A percentile compares a stretch with the other conserved stretches of the same genome.
These are phyloP conservation scores for Epicoccum nigrum DNA, from an alignment of 2,329 filamentous ascomycete genomes.

Conservation along the genomic window DNA sequence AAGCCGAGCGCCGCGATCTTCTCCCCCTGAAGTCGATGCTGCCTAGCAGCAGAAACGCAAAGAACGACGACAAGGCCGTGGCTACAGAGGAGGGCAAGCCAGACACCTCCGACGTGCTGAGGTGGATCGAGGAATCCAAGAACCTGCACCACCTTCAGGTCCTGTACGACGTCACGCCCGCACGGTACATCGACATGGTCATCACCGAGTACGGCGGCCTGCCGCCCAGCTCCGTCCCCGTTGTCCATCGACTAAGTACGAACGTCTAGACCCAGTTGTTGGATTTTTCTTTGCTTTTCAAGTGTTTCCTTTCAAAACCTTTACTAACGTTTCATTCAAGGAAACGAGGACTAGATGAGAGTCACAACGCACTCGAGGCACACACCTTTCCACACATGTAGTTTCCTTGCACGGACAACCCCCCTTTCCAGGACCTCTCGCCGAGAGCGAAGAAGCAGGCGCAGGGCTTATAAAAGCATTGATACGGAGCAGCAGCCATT, in stretches of 20 bases:
- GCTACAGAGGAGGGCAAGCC: constrained; percentile 24
- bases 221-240: constrained; percentile 83
- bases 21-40: constrained; percentile 40
- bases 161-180: constrained; percentile 90
- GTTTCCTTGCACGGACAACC: no score
- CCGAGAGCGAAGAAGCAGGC: no score
- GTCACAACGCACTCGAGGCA: no score
- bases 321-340: constrained; percentile 4
- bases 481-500: no score
- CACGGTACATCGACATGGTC: constrained; percentile 84
- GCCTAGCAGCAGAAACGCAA: constrained; percentile 19
- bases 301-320: constrained; percentile 2
- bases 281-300: constrained; percentile 19
- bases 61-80: constrained; percentile 31
- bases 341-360: constrained; percentile 16
- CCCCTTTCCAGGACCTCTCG: no score
- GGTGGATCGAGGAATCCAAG: constrained; percentile 45
- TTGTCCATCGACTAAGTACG: constrained; percentile 65
- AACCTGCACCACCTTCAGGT: constrained; percentile 70
- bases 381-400: no score
- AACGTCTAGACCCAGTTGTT: constrained; percentile 34
- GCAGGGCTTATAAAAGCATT: no score
- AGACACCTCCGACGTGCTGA: constrained; percentile 41
- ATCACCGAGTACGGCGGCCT: constrained; percentile 90
- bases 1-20: constrained; percentile 39